phyloP scores from a whole-genome alignment of 2,329 filamentous ascomycete species.

The Aphanoascus verrucosus region DNA sequence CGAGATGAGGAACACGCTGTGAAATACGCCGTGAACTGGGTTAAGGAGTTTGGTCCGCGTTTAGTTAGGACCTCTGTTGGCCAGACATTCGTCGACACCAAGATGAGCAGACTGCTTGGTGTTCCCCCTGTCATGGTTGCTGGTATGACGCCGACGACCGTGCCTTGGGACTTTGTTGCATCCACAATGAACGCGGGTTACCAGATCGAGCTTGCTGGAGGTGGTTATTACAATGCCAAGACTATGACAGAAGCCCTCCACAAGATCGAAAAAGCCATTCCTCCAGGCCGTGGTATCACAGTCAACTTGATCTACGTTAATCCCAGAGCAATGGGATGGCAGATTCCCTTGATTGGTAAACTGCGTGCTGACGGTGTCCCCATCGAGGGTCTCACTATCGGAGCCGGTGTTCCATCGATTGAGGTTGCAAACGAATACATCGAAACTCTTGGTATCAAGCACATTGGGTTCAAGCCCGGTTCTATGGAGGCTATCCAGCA shows the following conservation, averaged over 20 bases:
- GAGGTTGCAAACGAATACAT: constrained; percentile 93
- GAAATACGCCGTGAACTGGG: constrained; percentile 93
- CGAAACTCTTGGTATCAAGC: constrained; percentile 79
- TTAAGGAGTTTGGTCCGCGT: constrained; percentile 90
- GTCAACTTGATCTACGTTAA: constrained; percentile 89
- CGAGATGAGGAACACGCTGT: constrained; percentile 90
- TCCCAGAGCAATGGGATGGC: constrained; percentile 81
- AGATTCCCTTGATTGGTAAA: constrained; percentile 72
- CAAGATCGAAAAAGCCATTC: constrained; percentile 76
- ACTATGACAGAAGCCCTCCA: constrained; percentile 70
- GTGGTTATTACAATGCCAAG: constrained; percentile 76
- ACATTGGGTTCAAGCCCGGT: constrained; percentile 89
- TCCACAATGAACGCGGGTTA: constrained; percentile 94
- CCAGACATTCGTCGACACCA: constrained; percentile 88
- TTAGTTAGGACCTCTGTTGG: constrained; percentile 82
- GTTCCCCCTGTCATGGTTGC: constrained; percentile 81
- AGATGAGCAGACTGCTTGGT: constrained; percentile 80
- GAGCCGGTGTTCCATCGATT: constrained; percentile 84
- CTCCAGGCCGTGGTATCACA: constrained; percentile 75
- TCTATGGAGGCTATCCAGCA: constrained; percentile 79
- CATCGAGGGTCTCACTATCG: constrained; percentile 85
- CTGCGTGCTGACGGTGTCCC: constrained; percentile 76
- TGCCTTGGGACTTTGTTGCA: constrained; percentile 83
- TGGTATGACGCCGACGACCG: constrained; percentile 86
- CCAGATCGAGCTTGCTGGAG: constrained; percentile 79